Conservation (phyloP, 2,329 filamentous ascomycete species). For the Monosporascus sp. region DNA sequence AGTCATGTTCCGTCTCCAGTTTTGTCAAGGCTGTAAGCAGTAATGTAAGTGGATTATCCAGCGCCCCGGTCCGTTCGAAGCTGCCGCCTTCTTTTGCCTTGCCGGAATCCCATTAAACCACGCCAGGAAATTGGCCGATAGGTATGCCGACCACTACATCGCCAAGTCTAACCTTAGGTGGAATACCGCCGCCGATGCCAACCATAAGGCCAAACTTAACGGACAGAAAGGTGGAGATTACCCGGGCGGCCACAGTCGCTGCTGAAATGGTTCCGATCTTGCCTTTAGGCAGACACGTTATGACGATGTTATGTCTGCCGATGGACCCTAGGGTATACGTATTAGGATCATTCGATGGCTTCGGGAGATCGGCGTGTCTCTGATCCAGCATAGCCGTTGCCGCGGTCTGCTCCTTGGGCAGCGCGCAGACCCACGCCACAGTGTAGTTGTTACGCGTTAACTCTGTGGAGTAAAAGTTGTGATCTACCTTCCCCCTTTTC, state of each 20-base stretch:
- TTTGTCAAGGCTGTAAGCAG: constrained; percentile 14
- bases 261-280: constrained; percentile 28
- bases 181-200: constrained; percentile 31
- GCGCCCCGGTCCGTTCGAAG: constrained; percentile 11
- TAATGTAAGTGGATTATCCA: constrained; percentile 14
- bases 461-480: too few species aligned
- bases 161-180: constrained; percentile 15
- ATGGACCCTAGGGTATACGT: constrained; percentile 18
- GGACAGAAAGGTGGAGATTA: constrained; percentile 25
- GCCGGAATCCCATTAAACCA: constrained; percentile 20
- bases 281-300: constrained; percentile 17
- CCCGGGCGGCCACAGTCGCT: constrained; percentile 24
- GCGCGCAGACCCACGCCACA: constrained; percentile 16
- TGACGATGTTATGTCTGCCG: constrained; percentile 16
- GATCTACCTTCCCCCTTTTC: too few species aligned
- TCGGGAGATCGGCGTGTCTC: constrained; percentile 4
- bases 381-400: constrained; percentile 17
- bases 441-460: constrained; percentile 10
- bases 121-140: constrained; percentile 8
- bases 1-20: constrained; percentile 7
- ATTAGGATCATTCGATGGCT: constrained; percentile 5
- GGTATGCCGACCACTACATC: constrained; percentile 21
- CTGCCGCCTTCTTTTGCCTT: constrained; percentile 8
- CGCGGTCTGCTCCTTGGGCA: constrained; percentile 14
- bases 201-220: constrained; percentile 37